phyloP scores from a whole-genome alignment of 495 filamentous ascomycete genomes.

The Hyaloscypha hepaticicola region DNA sequence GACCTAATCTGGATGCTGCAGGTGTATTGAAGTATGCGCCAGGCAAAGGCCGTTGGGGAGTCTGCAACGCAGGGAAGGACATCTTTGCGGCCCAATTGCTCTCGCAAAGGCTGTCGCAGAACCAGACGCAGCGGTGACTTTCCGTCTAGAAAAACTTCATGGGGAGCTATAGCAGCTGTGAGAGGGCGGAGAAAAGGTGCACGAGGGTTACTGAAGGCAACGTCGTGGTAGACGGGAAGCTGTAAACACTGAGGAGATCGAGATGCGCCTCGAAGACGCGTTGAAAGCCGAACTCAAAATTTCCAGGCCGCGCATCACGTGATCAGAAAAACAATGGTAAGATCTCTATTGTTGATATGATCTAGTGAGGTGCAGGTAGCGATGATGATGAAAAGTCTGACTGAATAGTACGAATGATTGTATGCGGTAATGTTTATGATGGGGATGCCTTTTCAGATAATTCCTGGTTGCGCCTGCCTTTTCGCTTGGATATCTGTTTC shows the following conservation, averaged over 20 bases:
- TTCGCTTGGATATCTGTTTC: not conserved
- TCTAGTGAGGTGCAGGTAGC: not conserved
- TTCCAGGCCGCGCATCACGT: constrained; percentile 19
- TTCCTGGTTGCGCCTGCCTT: not conserved
- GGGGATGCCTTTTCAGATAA: not conserved
- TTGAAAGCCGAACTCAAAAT: constrained; percentile 13
- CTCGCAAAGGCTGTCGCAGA: constrained; percentile 8
- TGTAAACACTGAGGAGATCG: constrained; percentile 24
- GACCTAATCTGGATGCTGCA: constrained; percentile 43
- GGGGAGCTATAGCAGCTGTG: constrained; percentile 8
- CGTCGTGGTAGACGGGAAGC: constrained; percentile 12
- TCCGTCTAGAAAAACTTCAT: constrained; percentile 27
- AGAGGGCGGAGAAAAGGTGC: not conserved
- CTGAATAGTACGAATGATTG: not conserved
- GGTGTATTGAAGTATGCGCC: constrained; percentile 76
- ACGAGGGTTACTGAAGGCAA: constrained; percentile 9
- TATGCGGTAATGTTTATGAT: not conserved
- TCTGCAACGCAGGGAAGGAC: constrained; percentile 61
- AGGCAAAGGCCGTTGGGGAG: constrained; percentile 65
- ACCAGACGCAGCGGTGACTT: constrained; percentile 20
- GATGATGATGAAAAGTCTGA: not conserved
- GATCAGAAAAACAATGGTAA: constrained; percentile 10
- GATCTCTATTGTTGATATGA: not conserved
- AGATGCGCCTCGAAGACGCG: constrained; percentile 26
- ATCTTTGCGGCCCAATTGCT: constrained; percentile 35